Base-by-base conservation (phyloP, 2,329 filamentous ascomycete species). In the Myriosclerotinia duriaeana region DNA sequence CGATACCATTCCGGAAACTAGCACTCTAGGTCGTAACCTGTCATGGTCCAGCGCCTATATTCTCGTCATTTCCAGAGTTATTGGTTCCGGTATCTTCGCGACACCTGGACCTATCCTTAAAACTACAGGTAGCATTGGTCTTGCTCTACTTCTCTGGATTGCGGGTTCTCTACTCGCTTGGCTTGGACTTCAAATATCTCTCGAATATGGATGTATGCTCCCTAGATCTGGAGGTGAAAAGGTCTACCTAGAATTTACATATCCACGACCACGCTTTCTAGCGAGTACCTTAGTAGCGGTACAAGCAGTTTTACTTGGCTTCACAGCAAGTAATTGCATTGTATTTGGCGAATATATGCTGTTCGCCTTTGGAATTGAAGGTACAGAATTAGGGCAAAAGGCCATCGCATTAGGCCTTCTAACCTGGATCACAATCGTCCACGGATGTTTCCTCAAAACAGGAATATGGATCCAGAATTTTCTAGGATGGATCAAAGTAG, bases 61-160 rank as follows among this genome's bases (percentile, higher is more conserved):
- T n/a, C 68, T 73, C 60, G 69, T 72, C 7, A 74, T 74, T 26
- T 73, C 72, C n/a, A 69, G 73, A 14, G 71, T 74, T 2, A 74
- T 74, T 26, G 73, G 73, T 1, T 70, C 67, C 4, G 73, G 73
- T 0, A 73, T 74, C 54, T 74, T 74, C 54, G 72, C 73, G 8
- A 74, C 78, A 83, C 89, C 89, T 0, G 88, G 89, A 0, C 82
- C 87, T 5, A 89, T 92, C 60, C 80, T 90, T 3, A 83, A 85
- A 48, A 83, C 85, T 0, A 85, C 87, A 2, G 89, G 89, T 1
- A 91, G 88, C 11, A 82, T 86, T 3, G 85, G 84, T 1, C 79
- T 85, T 48, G 78, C 80, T 12, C 74, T 87, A 6, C 77, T 85
- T 38, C 76, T 87, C 7, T 87, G 85, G 85, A 78, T 84, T 0